These are phyloP conservation scores for Penicillium sp. DNA, from an alignment of 2,329 filamentous ascomycete genomes.

Conservation along the genomic window DNA sequence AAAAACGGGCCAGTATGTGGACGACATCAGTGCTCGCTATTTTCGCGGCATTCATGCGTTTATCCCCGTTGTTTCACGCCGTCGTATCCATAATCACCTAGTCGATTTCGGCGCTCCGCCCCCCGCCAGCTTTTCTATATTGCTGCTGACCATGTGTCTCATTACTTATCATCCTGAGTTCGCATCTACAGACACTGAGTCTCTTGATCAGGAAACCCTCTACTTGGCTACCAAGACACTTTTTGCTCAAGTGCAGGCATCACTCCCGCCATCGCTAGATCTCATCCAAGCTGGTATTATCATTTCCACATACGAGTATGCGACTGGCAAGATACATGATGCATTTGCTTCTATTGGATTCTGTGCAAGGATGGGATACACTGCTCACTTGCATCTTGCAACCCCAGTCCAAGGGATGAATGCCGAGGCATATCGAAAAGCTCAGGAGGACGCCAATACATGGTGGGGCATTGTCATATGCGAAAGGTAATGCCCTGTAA, in stretches of 20 bases:
- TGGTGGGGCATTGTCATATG: slow-evolving; percentile 29
- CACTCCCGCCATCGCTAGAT: slow-evolving; percentile 17
- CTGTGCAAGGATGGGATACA: slow-evolving; percentile 26
- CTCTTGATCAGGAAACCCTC: slow-evolving; percentile 14
- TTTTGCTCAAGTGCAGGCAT: slow-evolving; percentile 22
- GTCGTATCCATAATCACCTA: slow-evolving; percentile 24
- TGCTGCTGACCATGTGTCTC: slow-evolving; percentile 25
- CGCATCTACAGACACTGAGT: not conserved
- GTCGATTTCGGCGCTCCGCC: slow-evolving; percentile 16
- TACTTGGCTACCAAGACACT: slow-evolving; percentile 24
- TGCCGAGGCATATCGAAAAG: not conserved
- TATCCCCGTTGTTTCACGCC: slow-evolving; percentile 26
- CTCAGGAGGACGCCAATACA: slow-evolving; percentile 24
- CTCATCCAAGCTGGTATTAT: slow-evolving; percentile 28
- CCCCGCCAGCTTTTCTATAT: slow-evolving; percentile 21
- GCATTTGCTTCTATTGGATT: slow-evolving; percentile 22
- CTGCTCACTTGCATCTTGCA: slow-evolving; percentile 17
- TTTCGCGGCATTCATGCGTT: slow-evolving; percentile 26
- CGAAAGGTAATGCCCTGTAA: slow-evolving; percentile 23
- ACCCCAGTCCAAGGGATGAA: not conserved
- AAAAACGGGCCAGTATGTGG: slow-evolving; percentile 17
- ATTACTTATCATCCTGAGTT: slow-evolving; percentile 14
- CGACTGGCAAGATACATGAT: slow-evolving; percentile 16
- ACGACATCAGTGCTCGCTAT: slow-evolving; percentile 26
- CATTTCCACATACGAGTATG: slow-evolving; percentile 28